Conservation (phyloP, 768 basidiomycete genomes). For the Exidia glandulosa region DNA sequence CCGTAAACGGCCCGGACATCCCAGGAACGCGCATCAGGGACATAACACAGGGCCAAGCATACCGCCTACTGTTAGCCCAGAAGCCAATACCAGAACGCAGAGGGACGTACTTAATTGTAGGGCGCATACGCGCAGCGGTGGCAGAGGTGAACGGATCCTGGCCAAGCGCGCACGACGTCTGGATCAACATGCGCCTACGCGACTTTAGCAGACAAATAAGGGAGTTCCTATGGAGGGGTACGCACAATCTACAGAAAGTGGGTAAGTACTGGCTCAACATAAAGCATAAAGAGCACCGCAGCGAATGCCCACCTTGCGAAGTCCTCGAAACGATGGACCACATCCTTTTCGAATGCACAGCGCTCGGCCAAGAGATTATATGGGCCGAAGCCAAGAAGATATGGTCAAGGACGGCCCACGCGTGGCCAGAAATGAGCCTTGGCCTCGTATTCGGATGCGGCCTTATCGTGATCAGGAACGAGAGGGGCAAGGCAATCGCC, state of each 20-base stretch:
- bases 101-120: not conserved
- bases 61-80: too few species aligned
- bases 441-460: not conserved
- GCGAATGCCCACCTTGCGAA: not conserved
- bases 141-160: not conserved
- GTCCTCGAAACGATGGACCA: not conserved
- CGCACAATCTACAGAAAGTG: not conserved
- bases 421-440: not conserved
- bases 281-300: not conserved
- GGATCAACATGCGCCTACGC: too few species aligned
- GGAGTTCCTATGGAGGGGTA: not conserved
- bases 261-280: not conserved
- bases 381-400: not conserved
- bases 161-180: too few species aligned
- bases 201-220: too few species aligned
- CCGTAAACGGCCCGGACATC: too few species aligned
- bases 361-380: not conserved
- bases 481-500: not conserved
- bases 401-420: not conserved
- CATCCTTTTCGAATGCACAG: not conserved
- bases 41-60: too few species aligned
- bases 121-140: not conserved
- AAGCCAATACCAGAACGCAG: not conserved
- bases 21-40: too few species aligned
- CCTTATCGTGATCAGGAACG: not conserved